Conservation (phyloP, 257 asterid genomes). For the Solanum neorickii region DNA sequence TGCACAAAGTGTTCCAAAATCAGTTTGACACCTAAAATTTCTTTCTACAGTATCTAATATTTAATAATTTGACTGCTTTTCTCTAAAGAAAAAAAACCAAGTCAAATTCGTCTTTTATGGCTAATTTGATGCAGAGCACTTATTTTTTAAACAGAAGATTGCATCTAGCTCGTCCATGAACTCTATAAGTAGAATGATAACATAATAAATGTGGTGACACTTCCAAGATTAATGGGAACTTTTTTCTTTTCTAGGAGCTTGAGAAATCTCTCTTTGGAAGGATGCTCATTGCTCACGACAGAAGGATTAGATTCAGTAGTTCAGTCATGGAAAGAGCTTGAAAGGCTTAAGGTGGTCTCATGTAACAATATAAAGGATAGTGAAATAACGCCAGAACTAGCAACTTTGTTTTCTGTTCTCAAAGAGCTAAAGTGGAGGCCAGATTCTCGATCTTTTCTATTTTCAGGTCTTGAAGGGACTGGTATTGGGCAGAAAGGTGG, state of each 20-base stretch:
- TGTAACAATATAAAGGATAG: constrained; percentile 78
- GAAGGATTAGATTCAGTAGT: constrained; percentile 69
- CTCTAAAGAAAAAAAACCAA: neutral
- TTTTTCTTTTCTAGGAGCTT: constrained; percentile 43
- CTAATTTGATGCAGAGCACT: neutral
- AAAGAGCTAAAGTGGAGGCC: constrained; percentile 94
- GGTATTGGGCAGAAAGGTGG: constrained; percentile 85
- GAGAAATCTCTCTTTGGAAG: constrained; percentile 62
- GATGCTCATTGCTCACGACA: constrained; percentile 80
- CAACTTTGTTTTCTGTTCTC: constrained; percentile 57
- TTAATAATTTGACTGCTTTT: neutral
- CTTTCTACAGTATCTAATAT: neutral
- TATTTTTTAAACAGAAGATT: neutral
- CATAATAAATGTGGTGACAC: neutral
- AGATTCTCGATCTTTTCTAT: constrained; percentile 54
- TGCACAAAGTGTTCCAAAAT: neutral
- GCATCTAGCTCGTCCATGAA: neutral
- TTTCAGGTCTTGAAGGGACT: constrained; percentile 67
- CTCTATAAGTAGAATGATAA: neutral
- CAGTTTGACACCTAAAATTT: neutral
- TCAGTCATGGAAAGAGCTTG: constrained; percentile 73
- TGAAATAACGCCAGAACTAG: constrained; percentile 77
- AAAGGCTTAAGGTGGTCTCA: constrained; percentile 68
- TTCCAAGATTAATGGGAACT: neutral
- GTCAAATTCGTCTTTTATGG: neutral